Base-by-base conservation (phyloP, 2,329 filamentous ascomycete species). In the Epichloe bromicola region DNA sequence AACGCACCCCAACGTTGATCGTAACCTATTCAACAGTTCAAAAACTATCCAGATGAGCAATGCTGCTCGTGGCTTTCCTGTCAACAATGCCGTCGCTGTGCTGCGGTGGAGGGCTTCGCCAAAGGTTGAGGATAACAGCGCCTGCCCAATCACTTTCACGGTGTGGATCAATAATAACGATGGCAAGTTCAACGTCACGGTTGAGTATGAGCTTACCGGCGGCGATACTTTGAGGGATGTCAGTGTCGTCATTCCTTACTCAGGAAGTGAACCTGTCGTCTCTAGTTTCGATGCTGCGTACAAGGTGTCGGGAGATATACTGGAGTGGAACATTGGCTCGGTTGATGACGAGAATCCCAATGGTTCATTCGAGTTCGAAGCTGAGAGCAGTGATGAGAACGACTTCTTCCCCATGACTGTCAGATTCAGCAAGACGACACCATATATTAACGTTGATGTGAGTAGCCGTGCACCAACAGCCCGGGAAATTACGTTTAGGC, bases 401-500 rank as follows among this genome's bases (percentile, higher is more conserved):
- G 90, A 96, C 60, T 97, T 97, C 73, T 98, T 98, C 82, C 93
- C 93, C 1, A 97, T 98, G 90, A 85, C 80, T 50, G 83, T 97
- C 54, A 79, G 83, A 50, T 98, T 98, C 70, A 83, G 80, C 56
- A 96, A 95, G 77, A 78, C 81, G 41, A 80, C 78, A 53, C 91
- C 93, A 30, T 95, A 88, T 67, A 79, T 97, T 48, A 88, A 96
- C 61, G 87, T 98, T 56, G 89, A 96, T 71, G 91, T 97, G 75
- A 83, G 85, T 79, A 55, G 15, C 38, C 46, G 6, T 23, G 15
- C 17, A 10, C 12, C 17, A 11, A 7, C 12, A n/a, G 2, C n/a
- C 38, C n/a, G 8, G 26, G n/a, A 34, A 12, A 17, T 23, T 2
- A 12, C 19, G 17, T 17, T 11, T 26, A 33, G 40, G 7, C 11